These are phyloP conservation scores for Pseudognaphalium luteoalbum DNA, from an alignment of 129 eudicot genomes.

Conservation along the genomic window DNA sequence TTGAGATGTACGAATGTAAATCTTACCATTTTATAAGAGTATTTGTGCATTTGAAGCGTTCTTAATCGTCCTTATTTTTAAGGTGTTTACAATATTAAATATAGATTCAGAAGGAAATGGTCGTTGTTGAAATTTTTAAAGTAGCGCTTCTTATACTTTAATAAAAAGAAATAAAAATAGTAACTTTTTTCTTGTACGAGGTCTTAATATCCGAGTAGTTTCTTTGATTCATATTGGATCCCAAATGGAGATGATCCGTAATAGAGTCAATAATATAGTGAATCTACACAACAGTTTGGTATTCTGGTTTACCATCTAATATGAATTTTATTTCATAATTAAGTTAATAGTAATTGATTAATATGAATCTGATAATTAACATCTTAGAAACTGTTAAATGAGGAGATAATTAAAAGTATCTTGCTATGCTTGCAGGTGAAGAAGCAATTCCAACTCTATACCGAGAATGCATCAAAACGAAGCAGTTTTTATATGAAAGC, in stretches of 20 bases:
- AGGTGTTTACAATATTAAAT: neutral
- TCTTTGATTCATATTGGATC: neutral
- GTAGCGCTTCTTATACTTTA: neutral
- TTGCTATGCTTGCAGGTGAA: constrained; percentile 34
- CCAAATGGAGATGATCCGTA: neutral
- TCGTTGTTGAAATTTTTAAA: neutral
- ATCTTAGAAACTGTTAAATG: neutral
- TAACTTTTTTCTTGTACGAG: constrained; percentile 9
- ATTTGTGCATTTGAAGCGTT: too few species aligned
- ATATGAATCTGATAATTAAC: neutral
- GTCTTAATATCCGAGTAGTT: neutral
- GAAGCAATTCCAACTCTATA: constrained; percentile 50
- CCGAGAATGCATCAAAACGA: constrained; percentile 67
- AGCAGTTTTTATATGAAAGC: constrained; percentile 55
- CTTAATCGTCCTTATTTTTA: too few species aligned
- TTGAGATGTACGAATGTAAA: too few species aligned
- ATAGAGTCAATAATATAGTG: too few species aligned
- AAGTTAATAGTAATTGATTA: too few species aligned
- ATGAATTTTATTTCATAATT: too few species aligned
- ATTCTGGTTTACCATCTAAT: too few species aligned
- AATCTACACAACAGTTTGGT: too few species aligned
- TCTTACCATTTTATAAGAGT: too few species aligned
- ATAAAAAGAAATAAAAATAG: neutral
- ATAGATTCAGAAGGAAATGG: neutral
- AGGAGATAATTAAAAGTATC: neutral